These are phyloP conservation scores for Lactifluus rugatus DNA, from an alignment of 768 basidiomycete genomes.

Conservation along the genomic window DNA sequence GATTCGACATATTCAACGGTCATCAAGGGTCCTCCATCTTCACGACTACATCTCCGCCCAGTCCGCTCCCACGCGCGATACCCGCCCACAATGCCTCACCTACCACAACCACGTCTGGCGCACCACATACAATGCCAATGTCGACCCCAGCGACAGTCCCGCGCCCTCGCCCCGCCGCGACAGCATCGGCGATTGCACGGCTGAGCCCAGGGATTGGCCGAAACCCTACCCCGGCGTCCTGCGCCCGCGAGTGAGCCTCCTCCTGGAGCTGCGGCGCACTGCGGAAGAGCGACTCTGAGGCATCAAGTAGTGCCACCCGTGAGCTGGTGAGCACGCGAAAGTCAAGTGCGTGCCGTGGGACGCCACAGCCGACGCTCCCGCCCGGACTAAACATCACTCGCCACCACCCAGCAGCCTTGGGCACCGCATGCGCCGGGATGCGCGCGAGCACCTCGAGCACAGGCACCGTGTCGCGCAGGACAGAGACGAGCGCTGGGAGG, in stretches of 20 bases:
- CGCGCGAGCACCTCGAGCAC: slow-evolving; percentile 64
- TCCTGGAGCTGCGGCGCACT: not conserved
- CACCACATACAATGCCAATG: slow-evolving; percentile 19
- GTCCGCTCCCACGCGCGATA: not conserved
- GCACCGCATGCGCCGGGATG: slow-evolving; percentile 35
- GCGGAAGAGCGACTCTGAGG: slow-evolving; percentile 48
- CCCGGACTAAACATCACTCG: slow-evolving; percentile 40
- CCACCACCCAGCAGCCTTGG: slow-evolving; percentile 79
- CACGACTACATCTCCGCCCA: slow-evolving; percentile 4
- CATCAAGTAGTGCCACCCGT: slow-evolving; percentile 67
- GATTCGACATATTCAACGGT: not conserved
- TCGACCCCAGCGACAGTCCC: slow-evolving; percentile 17
- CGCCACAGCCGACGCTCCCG: not conserved
- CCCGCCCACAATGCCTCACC: slow-evolving; percentile 18
- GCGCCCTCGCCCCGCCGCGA: slow-evolving; percentile 13
- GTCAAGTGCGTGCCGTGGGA: slow-evolving; percentile 61
- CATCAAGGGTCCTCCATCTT: slow-evolving; percentile 16
- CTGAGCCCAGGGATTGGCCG: slow-evolving; percentile 18
- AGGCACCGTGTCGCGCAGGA: slow-evolving; percentile 70
- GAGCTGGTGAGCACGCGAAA: slow-evolving; percentile 62
- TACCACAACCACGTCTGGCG: slow-evolving; percentile 15
- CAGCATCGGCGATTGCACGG: slow-evolving; percentile 6
- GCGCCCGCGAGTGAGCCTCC: slow-evolving; percentile 13
- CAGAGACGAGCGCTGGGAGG: slow-evolving; percentile 52
- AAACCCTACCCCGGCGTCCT: slow-evolving; percentile 20